A percentile compares a stretch with the other conserved stretches of the same genome.
Conservation (phyloP, 164 flowering plant genomes). For the Macadamia tetraphylla region DNA sequence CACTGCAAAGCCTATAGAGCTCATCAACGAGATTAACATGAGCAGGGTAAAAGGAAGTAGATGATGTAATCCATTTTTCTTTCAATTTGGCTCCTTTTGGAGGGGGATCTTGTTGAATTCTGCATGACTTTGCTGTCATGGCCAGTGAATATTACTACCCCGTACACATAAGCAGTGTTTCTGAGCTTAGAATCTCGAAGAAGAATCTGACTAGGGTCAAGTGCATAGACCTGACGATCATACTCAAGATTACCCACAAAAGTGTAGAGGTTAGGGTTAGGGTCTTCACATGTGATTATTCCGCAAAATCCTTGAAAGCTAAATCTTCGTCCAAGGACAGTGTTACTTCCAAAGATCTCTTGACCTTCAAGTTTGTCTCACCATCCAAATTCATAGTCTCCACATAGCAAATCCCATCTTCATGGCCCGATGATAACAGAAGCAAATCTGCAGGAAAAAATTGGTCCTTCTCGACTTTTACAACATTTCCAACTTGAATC, state of each 20-base stretch:
- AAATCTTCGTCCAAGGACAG: constrained; percentile 48
- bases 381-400: constrained; percentile 97
- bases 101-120: constrained; percentile 80
- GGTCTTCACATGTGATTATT: constrained; percentile 73
- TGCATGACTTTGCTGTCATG: constrained; percentile 90
- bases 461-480: constrained; percentile 81
- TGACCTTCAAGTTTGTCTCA: constrained; percentile 85
- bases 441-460: constrained; percentile 88
- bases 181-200: constrained; percentile 88
- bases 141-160: constrained; percentile 82
- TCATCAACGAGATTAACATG: constrained; percentile 56
- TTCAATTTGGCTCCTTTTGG: constrained; percentile 82
- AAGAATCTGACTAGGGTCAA: constrained; percentile 81
- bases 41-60: constrained; percentile 64
- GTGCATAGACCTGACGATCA: constrained; percentile 53
- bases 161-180: constrained; percentile 66
- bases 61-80: constrained; percentile 77
- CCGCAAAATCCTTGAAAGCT: constrained; percentile 57
- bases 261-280: constrained; percentile 77
- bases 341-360: constrained; percentile 69
- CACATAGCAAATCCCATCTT: constrained; percentile 91
- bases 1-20: constrained; percentile 73
- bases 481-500: constrained; percentile 71
- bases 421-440: constrained; percentile 73
- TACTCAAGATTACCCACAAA: constrained; percentile 82